A percentile compares a stretch with the other conserved stretches of the same genome.
Conservation (phyloP, 2,329 filamentous ascomycete genomes). For the Arthrobotrys iridis region DNA sequence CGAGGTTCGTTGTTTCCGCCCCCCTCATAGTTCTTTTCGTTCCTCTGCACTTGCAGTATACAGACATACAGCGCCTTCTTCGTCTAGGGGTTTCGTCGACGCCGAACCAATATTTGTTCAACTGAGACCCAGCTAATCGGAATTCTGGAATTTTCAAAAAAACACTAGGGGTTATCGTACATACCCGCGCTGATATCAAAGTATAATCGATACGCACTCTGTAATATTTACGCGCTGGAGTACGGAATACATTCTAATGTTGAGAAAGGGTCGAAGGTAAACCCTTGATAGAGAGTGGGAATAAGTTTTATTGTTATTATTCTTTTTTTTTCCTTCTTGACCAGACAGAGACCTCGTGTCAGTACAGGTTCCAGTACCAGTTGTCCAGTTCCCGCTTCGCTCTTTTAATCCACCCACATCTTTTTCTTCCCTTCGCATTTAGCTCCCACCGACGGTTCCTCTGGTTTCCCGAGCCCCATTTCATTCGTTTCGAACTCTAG, state of each 20-base stretch:
- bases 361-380: conserved; percentile 29
- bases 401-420: conserved; percentile 38
- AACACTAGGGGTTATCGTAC: conserved; percentile 11
- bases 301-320: conserved; percentile 1
- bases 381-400: conserved; percentile 45
- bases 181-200: conserved; percentile 20
- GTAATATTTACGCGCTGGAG: conserved; percentile 46
- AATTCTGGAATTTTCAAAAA: not conserved
- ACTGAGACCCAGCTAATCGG: conserved; percentile 17
- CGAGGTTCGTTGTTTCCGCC: conserved; percentile 10
- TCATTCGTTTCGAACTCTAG: conserved; percentile 18
- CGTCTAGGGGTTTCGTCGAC: no score
- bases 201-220: conserved; percentile 7
- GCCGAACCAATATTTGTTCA: not conserved
- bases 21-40: not conserved
- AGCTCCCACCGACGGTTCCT: not conserved
- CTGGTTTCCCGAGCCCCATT: conserved; percentile 8
- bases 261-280: conserved; percentile 22
- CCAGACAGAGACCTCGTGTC: conserved; percentile 43
- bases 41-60: not conserved
- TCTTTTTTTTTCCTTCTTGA: not conserved
- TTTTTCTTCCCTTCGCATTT: not conserved
- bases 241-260: conserved; percentile 29
- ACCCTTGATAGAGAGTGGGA: conserved; percentile 32
- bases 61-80: not conserved